phyloP scores from a whole-genome alignment of 331 rosid species.

The Malus hybrid region DNA sequence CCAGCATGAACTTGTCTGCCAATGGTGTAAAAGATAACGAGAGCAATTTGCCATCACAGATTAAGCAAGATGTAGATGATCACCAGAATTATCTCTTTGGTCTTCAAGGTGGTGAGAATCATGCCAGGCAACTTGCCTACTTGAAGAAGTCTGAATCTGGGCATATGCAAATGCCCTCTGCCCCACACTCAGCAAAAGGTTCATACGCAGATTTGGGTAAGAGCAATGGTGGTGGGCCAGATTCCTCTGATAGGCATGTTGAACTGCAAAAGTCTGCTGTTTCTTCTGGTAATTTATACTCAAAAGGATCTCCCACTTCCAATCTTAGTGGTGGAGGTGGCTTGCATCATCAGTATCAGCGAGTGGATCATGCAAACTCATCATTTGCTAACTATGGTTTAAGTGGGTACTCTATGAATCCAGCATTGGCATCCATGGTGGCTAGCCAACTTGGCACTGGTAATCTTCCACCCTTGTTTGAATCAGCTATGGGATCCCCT shows the following conservation, averaged over 20 bases:
- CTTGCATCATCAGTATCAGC: slow-evolving; percentile 58
- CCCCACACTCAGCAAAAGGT: slow-evolving; percentile 26
- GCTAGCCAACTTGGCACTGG: slow-evolving; percentile 70
- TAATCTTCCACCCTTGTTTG: slow-evolving; percentile 68
- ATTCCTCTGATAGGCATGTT: slow-evolving; percentile 46
- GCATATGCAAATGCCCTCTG: slow-evolving; percentile 32
- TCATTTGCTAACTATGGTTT: slow-evolving; percentile 59
- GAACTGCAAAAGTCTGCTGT: slow-evolving; percentile 46
- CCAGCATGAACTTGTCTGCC: slow-evolving; percentile 70
- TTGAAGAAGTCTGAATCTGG: slow-evolving; percentile 68
- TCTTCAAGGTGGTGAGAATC: slow-evolving; percentile 71
- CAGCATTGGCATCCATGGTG: slow-evolving; percentile 72
- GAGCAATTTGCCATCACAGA: slow-evolving; percentile 51
- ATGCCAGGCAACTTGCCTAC: slow-evolving; percentile 52
- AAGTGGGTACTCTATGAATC: slow-evolving; percentile 68
- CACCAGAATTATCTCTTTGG: slow-evolving; percentile 66
- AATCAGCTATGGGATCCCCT: slow-evolving; percentile 62
- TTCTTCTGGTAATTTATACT: slow-evolving; percentile 37
- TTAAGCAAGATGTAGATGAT: slow-evolving; percentile 50
- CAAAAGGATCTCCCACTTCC: slow-evolving; percentile 61
- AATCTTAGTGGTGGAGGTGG: slow-evolving; percentile 57
- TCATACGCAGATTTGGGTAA: slow-evolving; percentile 47
- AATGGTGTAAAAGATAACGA: slow-evolving; percentile 51
- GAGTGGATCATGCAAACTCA: slow-evolving; percentile 53
- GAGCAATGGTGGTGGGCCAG: slow-evolving; percentile 41